Conservation (phyloP, 306 rosid genomes). For the Medicago arabica region DNA sequence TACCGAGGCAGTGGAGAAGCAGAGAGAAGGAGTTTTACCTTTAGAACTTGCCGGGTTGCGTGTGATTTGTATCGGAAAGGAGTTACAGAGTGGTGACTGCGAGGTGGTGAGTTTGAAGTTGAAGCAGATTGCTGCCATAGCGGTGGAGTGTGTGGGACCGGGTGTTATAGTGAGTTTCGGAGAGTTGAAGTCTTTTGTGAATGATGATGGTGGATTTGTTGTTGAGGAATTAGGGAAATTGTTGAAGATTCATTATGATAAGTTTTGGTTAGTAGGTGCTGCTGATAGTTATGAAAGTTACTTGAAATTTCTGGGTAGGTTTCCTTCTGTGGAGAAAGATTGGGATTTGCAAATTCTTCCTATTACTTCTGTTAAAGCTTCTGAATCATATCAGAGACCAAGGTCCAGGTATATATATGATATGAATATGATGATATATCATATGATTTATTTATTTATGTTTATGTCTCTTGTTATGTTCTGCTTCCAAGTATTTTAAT, state of each 20-base stretch:
- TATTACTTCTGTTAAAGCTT: constrained; percentile 68
- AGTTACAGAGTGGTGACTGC: constrained; percentile 45
- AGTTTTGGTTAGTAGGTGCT: constrained; percentile 76
- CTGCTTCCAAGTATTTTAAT: constrained; percentile 19
- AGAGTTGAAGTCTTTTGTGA: constrained; percentile 69
- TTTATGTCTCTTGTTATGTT: constrained; percentile 25
- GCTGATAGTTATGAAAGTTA: constrained; percentile 78
- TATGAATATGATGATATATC: not conserved
- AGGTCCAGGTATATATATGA: constrained; percentile 58
- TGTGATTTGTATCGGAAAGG: constrained; percentile 58
- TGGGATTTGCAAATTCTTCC: constrained; percentile 92
- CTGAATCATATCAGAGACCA: constrained; percentile 76
- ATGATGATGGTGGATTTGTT: constrained; percentile 15
- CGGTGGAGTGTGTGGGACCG: constrained; percentile 59
- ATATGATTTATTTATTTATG: not conserved
- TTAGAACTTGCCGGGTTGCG: constrained; percentile 59
- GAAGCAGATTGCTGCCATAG: constrained; percentile 49
- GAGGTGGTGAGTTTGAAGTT: constrained; percentile 46
- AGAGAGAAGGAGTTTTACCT: constrained; percentile 59
- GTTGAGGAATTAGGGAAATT: constrained; percentile 59
- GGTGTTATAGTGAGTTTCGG: constrained; percentile 81
- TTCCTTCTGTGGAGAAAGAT: constrained; percentile 79
- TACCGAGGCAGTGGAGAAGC: constrained; percentile 55
- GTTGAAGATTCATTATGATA: constrained; percentile 59
- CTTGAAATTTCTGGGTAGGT: constrained; percentile 69